Conservation (phyloP, 352 stramenopile genomes). For the Albugo laibachii region DNA sequence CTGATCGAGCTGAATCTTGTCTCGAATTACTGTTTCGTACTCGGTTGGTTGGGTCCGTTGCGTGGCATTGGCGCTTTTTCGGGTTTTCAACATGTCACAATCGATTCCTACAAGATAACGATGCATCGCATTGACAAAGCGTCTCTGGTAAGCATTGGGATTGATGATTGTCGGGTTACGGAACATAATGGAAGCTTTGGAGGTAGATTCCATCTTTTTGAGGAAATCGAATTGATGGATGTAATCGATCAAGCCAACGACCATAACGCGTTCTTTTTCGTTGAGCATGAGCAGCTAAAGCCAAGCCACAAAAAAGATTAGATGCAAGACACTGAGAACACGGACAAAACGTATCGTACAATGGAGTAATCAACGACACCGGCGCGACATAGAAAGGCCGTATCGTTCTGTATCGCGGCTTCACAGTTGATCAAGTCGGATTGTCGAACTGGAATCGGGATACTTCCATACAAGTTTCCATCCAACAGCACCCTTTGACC, state of each 20-base stretch:
- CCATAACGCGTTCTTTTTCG: conserved; percentile 46
- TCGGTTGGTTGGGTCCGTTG: no score
- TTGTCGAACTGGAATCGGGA: conserved; percentile 53
- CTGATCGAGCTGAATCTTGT: no score
- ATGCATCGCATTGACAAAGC: conserved; percentile 70
- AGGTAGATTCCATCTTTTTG: conserved; percentile 80
- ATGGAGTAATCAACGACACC: conserved; percentile 77
- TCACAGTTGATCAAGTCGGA: conserved; percentile 37
- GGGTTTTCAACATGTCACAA: not conserved
- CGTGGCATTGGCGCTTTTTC: no score
- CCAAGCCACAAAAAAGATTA: conserved; percentile 1
- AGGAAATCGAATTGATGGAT: conserved; percentile 78
- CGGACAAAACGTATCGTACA: conserved; percentile 15
- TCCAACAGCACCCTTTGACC: conserved; percentile 47
- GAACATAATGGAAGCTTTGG: conserved; percentile 67
- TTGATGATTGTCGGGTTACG: conserved; percentile 71
- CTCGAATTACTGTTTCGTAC: no score
- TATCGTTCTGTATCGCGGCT: conserved; percentile 56
- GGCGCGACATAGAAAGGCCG: conserved; percentile 38
- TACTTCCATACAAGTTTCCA: conserved; percentile 60
- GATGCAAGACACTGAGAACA: conserved; percentile 1
- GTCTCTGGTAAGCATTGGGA: conserved; percentile 48
- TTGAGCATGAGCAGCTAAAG: conserved; percentile 58
- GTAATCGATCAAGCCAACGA: conserved; percentile 71
- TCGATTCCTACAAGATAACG: conserved; percentile 69